phyloP scores from a whole-genome alignment of 768 basidiomycete species.

The Suillus brevipes region DNA sequence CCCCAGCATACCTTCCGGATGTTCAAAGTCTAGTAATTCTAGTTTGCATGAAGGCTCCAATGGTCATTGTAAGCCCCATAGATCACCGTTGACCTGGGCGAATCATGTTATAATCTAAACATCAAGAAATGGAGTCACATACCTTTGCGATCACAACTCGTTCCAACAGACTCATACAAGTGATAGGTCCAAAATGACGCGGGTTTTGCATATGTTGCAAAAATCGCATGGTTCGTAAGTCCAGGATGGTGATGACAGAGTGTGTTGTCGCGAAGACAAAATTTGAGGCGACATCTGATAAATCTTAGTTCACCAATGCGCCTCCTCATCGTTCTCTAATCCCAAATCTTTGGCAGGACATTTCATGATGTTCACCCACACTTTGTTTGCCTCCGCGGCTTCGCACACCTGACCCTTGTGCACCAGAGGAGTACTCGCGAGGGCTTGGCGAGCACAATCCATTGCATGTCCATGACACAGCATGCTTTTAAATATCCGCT shows the following conservation, averaged over 20 bases:
- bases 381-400: no score
- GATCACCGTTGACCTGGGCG: slow-evolving; percentile 70
- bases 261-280: slow-evolving; percentile 86
- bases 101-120: slow-evolving; percentile 7
- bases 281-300: slow-evolving; percentile 71
- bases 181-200: slow-evolving; percentile 82
- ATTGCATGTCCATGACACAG: no score
- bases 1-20: slow-evolving; percentile 66
- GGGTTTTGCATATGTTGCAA: slow-evolving; percentile 82
- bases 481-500: no score
- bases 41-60: slow-evolving; percentile 83
- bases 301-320: not conserved
- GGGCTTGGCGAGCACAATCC: no score
- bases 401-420: no score
- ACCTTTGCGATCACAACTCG: slow-evolving; percentile 93
- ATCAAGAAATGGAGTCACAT: slow-evolving; percentile 16
- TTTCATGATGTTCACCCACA: no score
- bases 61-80: slow-evolving; percentile 96
- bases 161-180: slow-evolving; percentile 79
- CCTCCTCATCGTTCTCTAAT: no score
- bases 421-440: no score
- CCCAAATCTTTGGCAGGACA: no score
- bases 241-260: slow-evolving; percentile 71
- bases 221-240: slow-evolving; percentile 81
- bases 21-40: slow-evolving; percentile 88